Base-by-base conservation (phyloP, 176 grass and related monocot species). In the Elymus sibiricus region DNA sequence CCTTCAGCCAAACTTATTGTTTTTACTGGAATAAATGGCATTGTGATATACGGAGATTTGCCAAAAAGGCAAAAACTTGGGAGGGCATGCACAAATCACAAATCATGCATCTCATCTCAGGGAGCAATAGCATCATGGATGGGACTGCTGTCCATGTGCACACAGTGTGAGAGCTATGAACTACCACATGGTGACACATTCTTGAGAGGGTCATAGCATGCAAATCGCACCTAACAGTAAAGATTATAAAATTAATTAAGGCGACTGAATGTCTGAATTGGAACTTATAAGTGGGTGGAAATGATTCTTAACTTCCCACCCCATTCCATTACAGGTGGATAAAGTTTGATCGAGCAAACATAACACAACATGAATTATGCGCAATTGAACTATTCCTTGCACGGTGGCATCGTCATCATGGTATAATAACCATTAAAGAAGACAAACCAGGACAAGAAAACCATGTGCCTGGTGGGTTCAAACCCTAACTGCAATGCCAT, bases 121-220 rank as follows among this genome's bases (percentile, higher is more conserved):
- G 74, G 9, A 32, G 16, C 39, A 76, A 61, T 71, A 60, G 35
- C 73, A 22, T 76, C 9, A 53, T 21, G 44, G 73, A 53, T 76
- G 44, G 16, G 44, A 6, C 27, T 53, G 44, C 27, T 32, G 15
- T 34, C 46, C 74, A 76, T 76, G 46, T 76, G 74, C 74, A 56
- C 46, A 55, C 73, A 55, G 44, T 76, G 16, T 53, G 46, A 17
- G 25, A 85, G 26, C 28, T 34, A 81, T 84, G 61, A 76, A 76
- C 70, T 27, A 32, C 47, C 84, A 90, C 88, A 73, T 86, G 79
- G 55, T 78, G 26, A 34, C 79, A 71, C 29, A 38, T 64, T 64
- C 51, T 19, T 64, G 60, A 11, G 2, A 5, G 34, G 15, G 56
- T 42, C 79, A 55, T 55, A 26, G 7, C 17, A n/a, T 3, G 29